Base-by-base conservation (phyloP, 768 basidiomycete species). In the Lentinula lateritia region DNA sequence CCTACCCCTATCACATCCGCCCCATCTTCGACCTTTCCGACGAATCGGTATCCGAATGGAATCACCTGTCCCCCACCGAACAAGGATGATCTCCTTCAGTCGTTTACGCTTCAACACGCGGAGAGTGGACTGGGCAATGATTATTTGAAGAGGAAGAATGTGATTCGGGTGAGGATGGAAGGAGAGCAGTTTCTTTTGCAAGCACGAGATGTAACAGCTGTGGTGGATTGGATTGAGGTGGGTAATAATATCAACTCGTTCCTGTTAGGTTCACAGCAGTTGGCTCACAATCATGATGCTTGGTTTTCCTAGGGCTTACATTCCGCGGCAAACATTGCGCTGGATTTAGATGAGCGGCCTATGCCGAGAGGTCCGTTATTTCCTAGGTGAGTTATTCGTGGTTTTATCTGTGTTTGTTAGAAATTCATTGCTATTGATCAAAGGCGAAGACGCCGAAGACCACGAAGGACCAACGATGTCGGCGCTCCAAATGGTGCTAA, bases 121-220 rank as follows among this genome's bases (percentile, higher is more conserved):
- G 95, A 98, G 78, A 93, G 92, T 63, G 97, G 97, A 20, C 72
- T 99, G 41, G 97, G 93, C 36, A 94, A 92, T 62, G 97, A 99
- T 72, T 99, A 99, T 74, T 41, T 85, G 65, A 98, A 98, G 81
- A 80, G 95, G 64, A 89, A 86, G 78, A 92, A 98, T 71, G 96
- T 98, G 50, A 94, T 98, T 38, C 82, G 97, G 20, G 85, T 98
- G 34, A 76, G 96, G 61, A 77, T 94, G 65, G 94, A 97, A 71
- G 97, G 96, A 12, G 93, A 98, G 77, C 97, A 99, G 75, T 99
- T 99, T 74, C 76, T 99, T 66, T 68, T 99, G 66, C 96, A 99
- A 74, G 92, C 92, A 2, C 83, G 80, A 54, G 88, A 91, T 69
- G 87, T 94, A 42, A 80, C 86, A 48, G 85, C 86, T 32, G 95